Evolutionary conservation across 2,329 filamentous ascomycete species (phyloP).

Genomic region (Clarireedia hainanense): DNA sequence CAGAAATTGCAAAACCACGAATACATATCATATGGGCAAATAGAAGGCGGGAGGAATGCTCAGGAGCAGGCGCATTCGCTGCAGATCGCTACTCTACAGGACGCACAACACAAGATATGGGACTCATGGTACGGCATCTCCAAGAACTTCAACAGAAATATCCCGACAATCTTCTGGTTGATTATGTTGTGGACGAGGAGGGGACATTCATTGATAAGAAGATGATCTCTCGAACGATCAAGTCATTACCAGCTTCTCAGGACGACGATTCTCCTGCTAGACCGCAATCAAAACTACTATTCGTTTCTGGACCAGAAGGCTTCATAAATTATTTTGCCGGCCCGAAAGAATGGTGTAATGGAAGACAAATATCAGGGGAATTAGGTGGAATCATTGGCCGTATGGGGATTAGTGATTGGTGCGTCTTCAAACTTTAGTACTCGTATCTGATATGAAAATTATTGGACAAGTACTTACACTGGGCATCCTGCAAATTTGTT

Average conservation of each 20-base stretch:
- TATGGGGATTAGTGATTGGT: slow-evolving; percentile 38
- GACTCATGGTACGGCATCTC: slow-evolving; percentile 54
- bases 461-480: too few relatives aligned
- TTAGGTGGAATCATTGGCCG: slow-evolving; percentile 60
- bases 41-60: slow-evolving; percentile 56
- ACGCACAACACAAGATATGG: slow-evolving; percentile 23
- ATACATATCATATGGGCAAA: slow-evolving; percentile 82
- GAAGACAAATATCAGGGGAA: slow-evolving; percentile 66
- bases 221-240: slow-evolving; percentile 36
- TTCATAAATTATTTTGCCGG: slow-evolving; percentile 4
- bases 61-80: slow-evolving; percentile 33
- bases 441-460: too few relatives aligned
- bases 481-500: too few relatives aligned
- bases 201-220: slow-evolving; percentile 52
- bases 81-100: background rate
- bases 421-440: slow-evolving; percentile 29
- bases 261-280: background rate
- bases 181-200: slow-evolving; percentile 80
- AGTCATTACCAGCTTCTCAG: background rate
- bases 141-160: slow-evolving; percentile 51
- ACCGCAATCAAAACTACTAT: slow-evolving; percentile 43
- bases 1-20: slow-evolving; percentile 25
- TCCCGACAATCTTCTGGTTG: slow-evolving; percentile 51
- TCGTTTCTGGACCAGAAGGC: slow-evolving; percentile 7
- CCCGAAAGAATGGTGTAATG: slow-evolving; percentile 27